These are phyloP conservation scores for Ploettnerulaceae sp. DNA, from an alignment of 2,329 filamentous ascomycete genomes.

Conservation along the genomic window DNA sequence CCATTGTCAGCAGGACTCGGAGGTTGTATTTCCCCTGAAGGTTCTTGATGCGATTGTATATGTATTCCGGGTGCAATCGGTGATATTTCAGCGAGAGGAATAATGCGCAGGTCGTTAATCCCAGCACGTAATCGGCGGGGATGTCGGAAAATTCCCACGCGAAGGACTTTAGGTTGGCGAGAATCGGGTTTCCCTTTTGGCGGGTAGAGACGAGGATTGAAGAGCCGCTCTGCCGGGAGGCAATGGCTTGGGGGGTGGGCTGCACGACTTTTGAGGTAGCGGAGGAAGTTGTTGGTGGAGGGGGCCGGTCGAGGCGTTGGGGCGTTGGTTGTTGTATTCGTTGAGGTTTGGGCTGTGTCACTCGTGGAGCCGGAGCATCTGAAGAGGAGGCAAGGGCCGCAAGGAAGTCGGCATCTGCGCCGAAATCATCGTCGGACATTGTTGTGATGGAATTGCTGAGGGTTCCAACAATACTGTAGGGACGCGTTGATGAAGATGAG, in stretches of 20 bases:
- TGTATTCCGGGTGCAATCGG: conserved; percentile 93
- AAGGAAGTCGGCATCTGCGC: conserved; percentile 52
- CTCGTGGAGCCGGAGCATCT: conserved; percentile 20
- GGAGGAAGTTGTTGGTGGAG: conserved; percentile 33
- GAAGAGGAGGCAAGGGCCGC: conserved; percentile 49
- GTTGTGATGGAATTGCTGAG: background rate
- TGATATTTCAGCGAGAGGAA: conserved; percentile 97
- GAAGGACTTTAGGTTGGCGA: conserved; percentile 74
- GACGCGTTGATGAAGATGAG: background rate
- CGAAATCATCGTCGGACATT: conserved; percentile 49
- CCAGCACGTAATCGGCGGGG: conserved; percentile 88
- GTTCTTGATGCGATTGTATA: conserved; percentile 85
- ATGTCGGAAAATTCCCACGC: conserved; percentile 98
- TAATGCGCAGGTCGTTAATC: conserved; percentile 80
- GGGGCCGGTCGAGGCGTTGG: conserved; percentile 50
- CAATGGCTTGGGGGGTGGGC: conserved; percentile 81
- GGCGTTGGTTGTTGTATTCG: conserved; percentile 45
- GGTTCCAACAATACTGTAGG: background rate
- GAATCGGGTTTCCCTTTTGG: conserved; percentile 91
- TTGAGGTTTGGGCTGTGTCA: conserved; percentile 37
- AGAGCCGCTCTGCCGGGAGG: conserved; percentile 59
- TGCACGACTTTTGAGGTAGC: conserved; percentile 67
- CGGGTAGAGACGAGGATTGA: conserved; percentile 85
- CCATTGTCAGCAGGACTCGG: conserved; percentile 81
- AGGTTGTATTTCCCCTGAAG: conserved; percentile 83